Conservation (phyloP, 176 grass and related monocot species). For the Echinochloa phyllopogon region DNA sequence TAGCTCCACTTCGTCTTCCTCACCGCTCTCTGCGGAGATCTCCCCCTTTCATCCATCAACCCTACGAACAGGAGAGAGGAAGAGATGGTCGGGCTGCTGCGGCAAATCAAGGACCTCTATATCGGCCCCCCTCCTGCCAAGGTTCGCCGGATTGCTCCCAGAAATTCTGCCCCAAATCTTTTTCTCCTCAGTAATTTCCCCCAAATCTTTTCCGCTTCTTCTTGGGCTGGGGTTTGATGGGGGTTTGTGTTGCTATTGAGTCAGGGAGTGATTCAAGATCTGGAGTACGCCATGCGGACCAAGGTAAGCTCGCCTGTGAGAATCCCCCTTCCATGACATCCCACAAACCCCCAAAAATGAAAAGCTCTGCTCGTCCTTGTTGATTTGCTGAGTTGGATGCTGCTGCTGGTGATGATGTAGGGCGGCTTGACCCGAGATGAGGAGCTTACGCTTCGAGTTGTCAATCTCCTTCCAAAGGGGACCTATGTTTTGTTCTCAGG, state of each 20-base stretch:
- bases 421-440: not conserved
- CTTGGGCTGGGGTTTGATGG: not conserved
- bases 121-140: not conserved
- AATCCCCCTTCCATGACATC: not conserved
- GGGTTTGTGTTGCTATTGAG: not conserved
- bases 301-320: not conserved
- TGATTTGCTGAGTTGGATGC: not conserved
- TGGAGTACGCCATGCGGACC: not conserved
- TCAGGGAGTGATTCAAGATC: not conserved
- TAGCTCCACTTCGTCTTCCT: not conserved
- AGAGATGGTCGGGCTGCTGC: not conserved
- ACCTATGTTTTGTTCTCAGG: not conserved
- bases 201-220: not conserved
- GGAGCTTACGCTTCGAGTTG: not conserved
- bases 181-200: not conserved
- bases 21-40: not conserved
- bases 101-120: not conserved
- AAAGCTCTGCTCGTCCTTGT: too few species aligned
- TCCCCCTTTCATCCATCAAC: not conserved
- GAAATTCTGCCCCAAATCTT: not conserved
- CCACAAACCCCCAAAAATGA: not conserved
- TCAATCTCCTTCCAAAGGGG: not conserved
- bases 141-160: conserved; percentile 2
- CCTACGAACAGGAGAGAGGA: not conserved
- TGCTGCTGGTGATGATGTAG: not conserved